Conservation (phyloP, 441 rosid species). For the Gossypium trilobum region DNA sequence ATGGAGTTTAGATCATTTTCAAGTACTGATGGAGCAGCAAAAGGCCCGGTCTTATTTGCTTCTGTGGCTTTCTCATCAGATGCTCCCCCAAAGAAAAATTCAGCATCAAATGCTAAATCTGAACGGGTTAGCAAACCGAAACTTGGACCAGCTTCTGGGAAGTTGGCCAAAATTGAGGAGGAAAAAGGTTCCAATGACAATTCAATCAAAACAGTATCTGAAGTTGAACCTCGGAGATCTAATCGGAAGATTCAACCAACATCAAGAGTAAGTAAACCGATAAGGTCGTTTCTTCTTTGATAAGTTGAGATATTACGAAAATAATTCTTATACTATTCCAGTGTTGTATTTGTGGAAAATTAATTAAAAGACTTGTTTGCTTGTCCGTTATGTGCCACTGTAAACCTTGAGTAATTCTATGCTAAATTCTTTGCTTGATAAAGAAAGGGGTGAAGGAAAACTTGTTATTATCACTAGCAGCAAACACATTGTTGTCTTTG, state of each 20-base stretch:
- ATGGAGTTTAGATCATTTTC: constrained; percentile 36
- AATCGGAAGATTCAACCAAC: constrained; percentile 92
- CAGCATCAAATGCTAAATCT: constrained; percentile 32
- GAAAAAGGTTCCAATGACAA: constrained; percentile 33
- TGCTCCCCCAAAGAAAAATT: constrained; percentile 35
- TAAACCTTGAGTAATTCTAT: not conserved
- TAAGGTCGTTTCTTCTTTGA: not conserved
- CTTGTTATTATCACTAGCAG: not conserved
- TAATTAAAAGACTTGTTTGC: not conserved
- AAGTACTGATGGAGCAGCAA: constrained; percentile 38
- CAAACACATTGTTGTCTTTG: no score
- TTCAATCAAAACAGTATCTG: constrained; percentile 34
- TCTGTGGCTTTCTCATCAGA: constrained; percentile 35
- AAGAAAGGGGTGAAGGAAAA: not conserved
- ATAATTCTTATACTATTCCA: not conserved
- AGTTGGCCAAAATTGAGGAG: constrained; percentile 54
- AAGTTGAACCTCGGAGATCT: constrained; percentile 83
- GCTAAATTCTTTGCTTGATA: not conserved
- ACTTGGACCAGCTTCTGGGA: constrained; percentile 48
- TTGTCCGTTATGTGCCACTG: not conserved
- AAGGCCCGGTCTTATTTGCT: constrained; percentile 40
- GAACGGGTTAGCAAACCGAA: constrained; percentile 44
- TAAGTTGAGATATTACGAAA: not conserved
- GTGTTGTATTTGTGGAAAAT: not conserved
- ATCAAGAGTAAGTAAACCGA: constrained; percentile 61